Evolutionary conservation across 2,329 filamentous ascomycete species (phyloP), one percentile per base, ranked within the genome.

Genomic region (Cercospora sp.): DNA sequence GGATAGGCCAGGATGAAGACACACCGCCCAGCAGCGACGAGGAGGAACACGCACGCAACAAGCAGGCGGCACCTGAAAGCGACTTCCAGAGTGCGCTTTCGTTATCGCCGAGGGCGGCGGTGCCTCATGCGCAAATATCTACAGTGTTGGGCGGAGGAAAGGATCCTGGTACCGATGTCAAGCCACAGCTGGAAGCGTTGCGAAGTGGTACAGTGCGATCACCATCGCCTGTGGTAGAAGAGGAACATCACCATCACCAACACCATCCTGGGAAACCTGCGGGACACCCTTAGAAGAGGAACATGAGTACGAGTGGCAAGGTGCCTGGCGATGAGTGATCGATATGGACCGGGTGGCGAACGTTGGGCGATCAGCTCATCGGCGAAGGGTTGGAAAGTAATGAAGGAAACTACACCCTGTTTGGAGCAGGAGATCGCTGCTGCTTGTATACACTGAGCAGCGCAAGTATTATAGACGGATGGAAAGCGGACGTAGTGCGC

Each of bases 11-110:
- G 40, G 66, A 72, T 30, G 69, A 71, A 57, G 71, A 73, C 18
- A 70, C 70, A 51, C 71, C 69, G 20, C 74, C 74, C 30, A 78
- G 76, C 68, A 79, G 77, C 61, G 79, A 77, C 55, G 76, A 80
- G 51, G 79, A 80, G 45, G 78, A 80, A 48, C 74, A 72, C 26
- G 65, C 68, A 12, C 64, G 60, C 5, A 66, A 64, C 23, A 58
- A 65, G 40, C 42, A 64, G 57, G 61, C 48, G 18, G 60, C 33
- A 8, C 65, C 70, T 23, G 68, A 70, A 45, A 70, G 65, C 57
- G 74, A 75, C 10, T 64, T 75, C 20, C 73, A 75, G 68, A 67
- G 60, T 28, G 64, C 74, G 9, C 65, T 76, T 10, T 74, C 75
- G 8, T 48, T 75, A 13, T 74, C 73, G 36, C 72, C 75, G 9